A percentile compares a stretch with the other conserved stretches of the same genome.
These are phyloP conservation scores for Lodderomyces beijingensis DNA, from an alignment of 1,139 yeast species.

Conservation along the genomic window DNA sequence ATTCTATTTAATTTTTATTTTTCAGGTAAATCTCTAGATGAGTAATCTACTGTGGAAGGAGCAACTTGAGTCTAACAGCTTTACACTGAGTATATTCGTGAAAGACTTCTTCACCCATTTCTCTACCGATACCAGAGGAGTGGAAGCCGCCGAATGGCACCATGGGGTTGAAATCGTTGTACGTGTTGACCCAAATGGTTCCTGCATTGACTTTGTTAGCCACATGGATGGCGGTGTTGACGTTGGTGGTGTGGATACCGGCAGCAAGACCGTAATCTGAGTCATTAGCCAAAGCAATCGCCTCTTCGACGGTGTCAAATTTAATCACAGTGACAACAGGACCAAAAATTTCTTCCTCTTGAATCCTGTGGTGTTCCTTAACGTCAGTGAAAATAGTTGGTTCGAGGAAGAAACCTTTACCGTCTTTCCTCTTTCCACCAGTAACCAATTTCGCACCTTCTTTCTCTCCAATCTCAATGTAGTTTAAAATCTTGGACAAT, in stretches of 20 bases:
- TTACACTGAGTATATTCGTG: slow-evolving; percentile 79
- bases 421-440: slow-evolving; percentile 70
- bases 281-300: slow-evolving; percentile 63
- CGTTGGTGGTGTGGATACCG: slow-evolving; percentile 69
- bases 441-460: slow-evolving; percentile 74
- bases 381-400: slow-evolving; percentile 81
- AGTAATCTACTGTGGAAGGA: slow-evolving; percentile 1
- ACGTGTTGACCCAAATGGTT: slow-evolving; percentile 81
- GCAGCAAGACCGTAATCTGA: slow-evolving; percentile 80
- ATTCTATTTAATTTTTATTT: too few species aligned
- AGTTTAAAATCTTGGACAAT: slow-evolving; percentile 68
- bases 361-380: slow-evolving; percentile 60
- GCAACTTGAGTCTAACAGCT: slow-evolving; percentile 57
- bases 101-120: slow-evolving; percentile 82
- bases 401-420: slow-evolving; percentile 71
- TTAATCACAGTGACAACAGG: slow-evolving; percentile 76
- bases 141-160: slow-evolving; percentile 87
- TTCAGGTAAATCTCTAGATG: too few species aligned
- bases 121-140: slow-evolving; percentile 88
- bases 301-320: slow-evolving; percentile 72
- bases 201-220: slow-evolving; percentile 72
- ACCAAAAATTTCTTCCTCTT: slow-evolving; percentile 82
- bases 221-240: slow-evolving; percentile 65
- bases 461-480: slow-evolving; percentile 66
- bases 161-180: slow-evolving; percentile 76